Evolutionary conservation across 2,329 filamentous ascomycete genomes (phyloP).

Genomic region (Microdochium bolleyi): DNA sequence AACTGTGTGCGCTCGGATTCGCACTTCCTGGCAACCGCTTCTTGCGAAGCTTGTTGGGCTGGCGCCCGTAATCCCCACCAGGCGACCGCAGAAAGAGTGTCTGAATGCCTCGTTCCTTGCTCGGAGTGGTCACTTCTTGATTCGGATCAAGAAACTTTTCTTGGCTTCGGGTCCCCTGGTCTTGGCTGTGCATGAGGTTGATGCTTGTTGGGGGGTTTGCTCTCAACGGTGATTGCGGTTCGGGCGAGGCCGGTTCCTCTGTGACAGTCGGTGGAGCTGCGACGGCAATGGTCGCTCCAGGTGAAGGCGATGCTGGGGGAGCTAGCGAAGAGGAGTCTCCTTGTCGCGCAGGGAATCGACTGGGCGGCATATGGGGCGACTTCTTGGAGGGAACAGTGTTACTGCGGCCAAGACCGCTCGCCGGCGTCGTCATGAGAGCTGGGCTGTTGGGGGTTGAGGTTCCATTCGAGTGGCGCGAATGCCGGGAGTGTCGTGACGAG

Average conservation of each 20-base stretch:
- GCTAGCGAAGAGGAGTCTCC: slow-evolving; percentile 22
- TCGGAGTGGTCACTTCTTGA: slow-evolving; percentile 42
- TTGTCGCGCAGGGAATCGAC: slow-evolving; percentile 50
- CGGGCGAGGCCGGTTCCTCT: slow-evolving; percentile 14
- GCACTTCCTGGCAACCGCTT: slow-evolving; percentile 68
- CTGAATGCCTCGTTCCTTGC: slow-evolving; percentile 60
- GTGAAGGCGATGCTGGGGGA: slow-evolving; percentile 40
- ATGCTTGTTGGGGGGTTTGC: slow-evolving; percentile 20
- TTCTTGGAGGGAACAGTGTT: slow-evolving; percentile 92
- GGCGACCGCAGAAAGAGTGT: slow-evolving; percentile 66
- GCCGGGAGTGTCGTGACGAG: slow-evolving; percentile 77
- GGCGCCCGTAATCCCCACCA: slow-evolving; percentile 54
- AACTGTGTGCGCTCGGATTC: slow-evolving; percentile 86
- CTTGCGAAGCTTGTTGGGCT: slow-evolving; percentile 88
- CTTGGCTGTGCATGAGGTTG: slow-evolving; percentile 17
- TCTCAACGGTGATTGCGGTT: slow-evolving; percentile 13
- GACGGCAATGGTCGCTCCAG: slow-evolving; percentile 29
- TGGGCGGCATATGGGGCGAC: slow-evolving; percentile 62
- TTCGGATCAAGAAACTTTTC: slow-evolving; percentile 35
- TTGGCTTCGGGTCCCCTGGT: slow-evolving; percentile 35
- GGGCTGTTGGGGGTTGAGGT: slow-evolving; percentile 63
- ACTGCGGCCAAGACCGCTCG: slow-evolving; percentile 54
- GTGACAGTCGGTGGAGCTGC: slow-evolving; percentile 22
- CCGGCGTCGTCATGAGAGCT: slow-evolving; percentile 43
- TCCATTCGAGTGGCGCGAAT: slow-evolving; percentile 66